Conservation (phyloP, 1,139 yeast species). For the Debaryomyces fabryi region DNA sequence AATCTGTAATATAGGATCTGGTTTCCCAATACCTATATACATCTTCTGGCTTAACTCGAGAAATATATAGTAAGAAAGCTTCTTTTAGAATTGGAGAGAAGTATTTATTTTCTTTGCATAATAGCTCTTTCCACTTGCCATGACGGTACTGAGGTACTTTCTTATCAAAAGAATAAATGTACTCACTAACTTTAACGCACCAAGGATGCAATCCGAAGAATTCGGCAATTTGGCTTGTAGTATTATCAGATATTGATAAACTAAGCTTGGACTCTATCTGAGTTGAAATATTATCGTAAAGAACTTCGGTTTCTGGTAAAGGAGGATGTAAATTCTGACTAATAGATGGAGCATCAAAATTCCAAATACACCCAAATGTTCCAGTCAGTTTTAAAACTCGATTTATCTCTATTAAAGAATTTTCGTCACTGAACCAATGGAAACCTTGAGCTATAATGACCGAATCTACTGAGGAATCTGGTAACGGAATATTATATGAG, state of each 20-base stretch:
- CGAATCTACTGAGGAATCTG: slow-evolving; percentile 50
- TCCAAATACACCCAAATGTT: slow-evolving; percentile 62
- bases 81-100: slow-evolving; percentile 34
- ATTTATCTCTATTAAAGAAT: slow-evolving; percentile 51
- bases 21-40: slow-evolving; percentile 60
- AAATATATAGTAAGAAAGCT: slow-evolving; percentile 33
- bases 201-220: slow-evolving; percentile 21
- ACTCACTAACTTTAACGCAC: slow-evolving; percentile 29
- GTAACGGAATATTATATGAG: slow-evolving; percentile 52
- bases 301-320: slow-evolving; percentile 14
- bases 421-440: slow-evolving; percentile 65
- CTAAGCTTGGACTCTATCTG: neutral
- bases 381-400: slow-evolving; percentile 56
- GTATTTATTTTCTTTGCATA: slow-evolving; percentile 27
- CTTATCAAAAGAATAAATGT: slow-evolving; percentile 31
- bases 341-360: slow-evolving; percentile 47
- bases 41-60: slow-evolving; percentile 30
- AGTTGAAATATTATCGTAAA: slow-evolving; percentile 16
- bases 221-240: slow-evolving; percentile 11
- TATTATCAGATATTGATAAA: slow-evolving; percentile 1
- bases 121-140: slow-evolving; percentile 49
- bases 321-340: slow-evolving; percentile 15
- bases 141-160: slow-evolving; percentile 63
- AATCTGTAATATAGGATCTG: slow-evolving; percentile 57
- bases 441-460: slow-evolving; percentile 67